A percentile compares a stretch with the other conserved stretches of the same genome.
These are phyloP conservation scores for Clavispora santaluciae DNA, from an alignment of 805 yeast genomes.

Conservation along the genomic window DNA sequence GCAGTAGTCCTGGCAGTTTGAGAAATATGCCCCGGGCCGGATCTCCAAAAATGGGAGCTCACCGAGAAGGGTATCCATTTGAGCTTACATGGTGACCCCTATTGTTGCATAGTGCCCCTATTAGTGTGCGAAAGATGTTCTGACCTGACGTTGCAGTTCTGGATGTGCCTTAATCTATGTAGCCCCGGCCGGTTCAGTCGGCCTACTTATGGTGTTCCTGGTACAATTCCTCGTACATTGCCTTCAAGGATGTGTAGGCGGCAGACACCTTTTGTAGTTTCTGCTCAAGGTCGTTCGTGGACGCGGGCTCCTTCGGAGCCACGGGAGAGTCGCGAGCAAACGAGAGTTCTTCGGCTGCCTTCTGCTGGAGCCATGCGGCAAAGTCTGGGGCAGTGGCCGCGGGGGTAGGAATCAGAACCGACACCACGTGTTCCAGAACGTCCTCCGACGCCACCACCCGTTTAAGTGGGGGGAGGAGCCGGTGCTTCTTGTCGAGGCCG, in stretches of 20 bases:
- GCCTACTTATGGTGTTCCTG: constrained; percentile 40
- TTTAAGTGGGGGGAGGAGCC: constrained; percentile 60
- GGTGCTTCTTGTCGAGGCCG: constrained; percentile 30
- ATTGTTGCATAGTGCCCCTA: no score
- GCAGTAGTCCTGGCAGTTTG: no score
- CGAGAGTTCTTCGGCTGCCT: constrained; percentile 47
- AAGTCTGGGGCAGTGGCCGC: constrained; percentile 32
- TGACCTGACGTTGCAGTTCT: no score
- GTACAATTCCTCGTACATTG: constrained; percentile 55
- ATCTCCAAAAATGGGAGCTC: no score
- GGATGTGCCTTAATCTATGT: neutral
- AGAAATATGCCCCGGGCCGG: no score
- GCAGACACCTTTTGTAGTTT: constrained; percentile 47
- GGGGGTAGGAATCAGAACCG: constrained; percentile 27
- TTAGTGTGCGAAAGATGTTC: no score
- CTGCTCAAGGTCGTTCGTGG: constrained; percentile 36
- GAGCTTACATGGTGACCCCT: no score
- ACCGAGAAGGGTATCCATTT: no score
- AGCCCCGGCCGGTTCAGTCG: neutral
- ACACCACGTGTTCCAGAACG: constrained; percentile 41
- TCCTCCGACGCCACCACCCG: constrained; percentile 46
- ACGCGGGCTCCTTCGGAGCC: neutral
- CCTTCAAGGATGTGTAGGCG: constrained; percentile 56
- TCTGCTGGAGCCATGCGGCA: constrained; percentile 44
- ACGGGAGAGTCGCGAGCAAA: constrained; percentile 24